Base-by-base conservation (phyloP, 106 monocot genomes). In the Amphibolis antarctica region DNA sequence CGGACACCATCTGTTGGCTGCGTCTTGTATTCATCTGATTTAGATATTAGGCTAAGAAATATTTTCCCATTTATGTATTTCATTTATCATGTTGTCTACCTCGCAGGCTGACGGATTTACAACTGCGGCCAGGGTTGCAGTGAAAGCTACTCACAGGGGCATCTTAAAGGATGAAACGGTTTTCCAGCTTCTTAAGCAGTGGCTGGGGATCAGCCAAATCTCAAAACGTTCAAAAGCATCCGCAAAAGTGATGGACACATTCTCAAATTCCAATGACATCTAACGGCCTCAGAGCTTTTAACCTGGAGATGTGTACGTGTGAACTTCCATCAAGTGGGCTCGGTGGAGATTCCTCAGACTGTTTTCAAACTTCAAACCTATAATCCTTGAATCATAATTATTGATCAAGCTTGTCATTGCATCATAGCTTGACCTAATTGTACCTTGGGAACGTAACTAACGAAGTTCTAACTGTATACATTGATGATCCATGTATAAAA, bases 61-160 rank as follows among this genome's bases (percentile, higher is more conserved):
- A 4, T 49, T 49, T 17, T 60, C 9, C 3, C 49, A 49, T 49
- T 19, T 30, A 10, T 17, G 28, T 44, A 12, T 5, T 42, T 68
- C 14, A 68, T 7, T 28, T 49, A 9, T 48, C 71, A 24, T 30
- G 31, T 42, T 22, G 22, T 13, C 26, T 27, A 17, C 42, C 28
- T 7, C 23, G 27, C 31, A 92, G 91, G 91, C 92, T 23, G 92
- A 92, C 76, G 83, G 86, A 22, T 77, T 92, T 42, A 62, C 60
- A 14, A 81, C 83, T 23, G 67, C 53, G n/a, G 74, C 66, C 27
- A 83, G 92, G 71, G 81, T 79, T 24, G 81, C 74, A 54, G 62
- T 92, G 28, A 71, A 69, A 15, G 79, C 69, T 23, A 69, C 29
- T 61, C 92, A 92, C 76, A 55, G 92, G 17, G 86, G 79, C 3